Evolutionary conservation across 2,329 filamentous ascomycete genomes (phyloP), one percentile per base, ranked within the genome.

Genomic region (Verticillium albo-atrum): DNA sequence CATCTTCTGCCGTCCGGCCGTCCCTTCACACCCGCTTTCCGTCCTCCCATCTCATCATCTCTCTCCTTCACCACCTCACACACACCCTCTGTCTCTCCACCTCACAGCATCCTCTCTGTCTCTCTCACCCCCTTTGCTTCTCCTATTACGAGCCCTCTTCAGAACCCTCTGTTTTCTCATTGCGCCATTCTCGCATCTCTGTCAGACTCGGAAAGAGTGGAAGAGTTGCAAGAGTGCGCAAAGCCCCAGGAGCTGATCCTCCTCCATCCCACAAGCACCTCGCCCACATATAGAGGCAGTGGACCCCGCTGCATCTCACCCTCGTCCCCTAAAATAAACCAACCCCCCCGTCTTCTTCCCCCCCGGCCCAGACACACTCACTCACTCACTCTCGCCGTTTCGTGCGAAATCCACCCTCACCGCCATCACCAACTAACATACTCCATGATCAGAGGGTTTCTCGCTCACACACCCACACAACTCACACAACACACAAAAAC

Each of bases 391-490:
- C 30, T 47, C 37, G 20, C n/a, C 10, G n/a, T 2, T 2, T 25
- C 6, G 25, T 23, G 60, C 60, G 53, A 37, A 37, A 23, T 55
- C 59, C 54, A 32, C 56, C 47, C 54, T 61, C 60, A 62, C 56
- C 62, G 60, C 62, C 57, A 58, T 47, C 51, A 35, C 54, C 56
- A 28, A 63, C 62, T 63, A 62, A 63, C 62, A 62, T 54, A 34
- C 25, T 50, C 5, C 28, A 55, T 35, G 54, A 35, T 17, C 17
- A 55, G 54, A 26, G 54, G 23, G 34, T 53, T 53, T 28, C 27
- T 27, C 20, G 30, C 30, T 32, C 30, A 23, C 37, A 23, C 20
- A 23, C 37, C 9, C 20, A 9, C 37, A 23, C 37, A 42, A n/a
- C 32, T 34, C 35, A 53, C 27, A 4, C 26, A 30, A 23, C 20